Conservation (phyloP, 495 filamentous ascomycete species). For the Pyronema domesticum region DNA sequence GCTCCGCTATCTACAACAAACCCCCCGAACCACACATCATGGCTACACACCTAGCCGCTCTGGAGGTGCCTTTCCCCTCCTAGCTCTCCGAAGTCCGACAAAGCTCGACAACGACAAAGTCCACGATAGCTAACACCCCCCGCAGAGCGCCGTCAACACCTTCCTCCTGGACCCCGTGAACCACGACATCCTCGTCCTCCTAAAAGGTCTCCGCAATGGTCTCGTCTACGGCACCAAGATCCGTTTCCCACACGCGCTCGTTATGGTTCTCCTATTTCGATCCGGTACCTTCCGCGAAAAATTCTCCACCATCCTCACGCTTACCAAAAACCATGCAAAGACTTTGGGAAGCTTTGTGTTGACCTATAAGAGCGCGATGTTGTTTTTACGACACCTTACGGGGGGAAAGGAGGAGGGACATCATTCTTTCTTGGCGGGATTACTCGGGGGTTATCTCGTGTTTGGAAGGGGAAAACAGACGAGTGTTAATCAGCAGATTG, state of each 20-base stretch:
- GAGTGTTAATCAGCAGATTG: slow-evolving; percentile 89
- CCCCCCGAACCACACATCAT: background rate
- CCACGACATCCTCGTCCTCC: slow-evolving; percentile 59
- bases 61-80: background rate
- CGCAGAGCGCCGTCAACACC: slow-evolving; percentile 8
- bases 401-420: slow-evolving; percentile 33
- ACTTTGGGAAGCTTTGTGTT: slow-evolving; percentile 83
- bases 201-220: slow-evolving; percentile 91
- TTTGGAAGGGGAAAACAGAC: slow-evolving; percentile 70
- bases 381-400: slow-evolving; percentile 47
- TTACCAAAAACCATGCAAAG: slow-evolving; percentile 74
- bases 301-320: slow-evolving; percentile 54
- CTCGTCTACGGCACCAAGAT: slow-evolving; percentile 95
- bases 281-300: slow-evolving; percentile 74
- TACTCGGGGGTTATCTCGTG: slow-evolving; percentile 79
- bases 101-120: background rate
- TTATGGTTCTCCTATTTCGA: slow-evolving; percentile 93
- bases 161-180: slow-evolving; percentile 49
- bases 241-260: slow-evolving; percentile 92
- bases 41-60: background rate
- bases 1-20: too few species aligned
- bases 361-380: slow-evolving; percentile 62
- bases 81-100: background rate
- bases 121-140: background rate
- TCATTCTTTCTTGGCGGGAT: slow-evolving; percentile 74